Evolutionary conservation across 805 yeast species (phyloP).

Genomic region (Barnettozyma sp.): DNA sequence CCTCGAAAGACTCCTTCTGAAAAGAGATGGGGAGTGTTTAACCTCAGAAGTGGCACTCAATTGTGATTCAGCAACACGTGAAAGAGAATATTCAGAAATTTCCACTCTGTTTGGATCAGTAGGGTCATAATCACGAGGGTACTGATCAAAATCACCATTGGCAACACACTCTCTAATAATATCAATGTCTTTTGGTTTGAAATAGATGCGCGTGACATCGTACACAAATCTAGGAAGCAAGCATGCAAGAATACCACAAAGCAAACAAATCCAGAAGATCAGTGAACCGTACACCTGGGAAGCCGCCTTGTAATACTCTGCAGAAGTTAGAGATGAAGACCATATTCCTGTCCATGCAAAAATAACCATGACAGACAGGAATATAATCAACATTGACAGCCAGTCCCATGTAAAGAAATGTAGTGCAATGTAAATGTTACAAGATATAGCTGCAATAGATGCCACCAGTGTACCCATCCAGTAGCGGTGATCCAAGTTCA

Average conservation of each 20-base stretch:
- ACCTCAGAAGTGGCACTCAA: constrained; percentile 12
- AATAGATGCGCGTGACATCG: constrained; percentile 48
- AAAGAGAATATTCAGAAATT: constrained; percentile 39
- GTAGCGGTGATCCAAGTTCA: constrained; percentile 62
- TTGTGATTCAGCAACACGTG: constrained; percentile 26
- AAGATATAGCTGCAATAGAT: constrained; percentile 57
- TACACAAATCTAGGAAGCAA: constrained; percentile 60
- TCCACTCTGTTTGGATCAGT: constrained; percentile 64
- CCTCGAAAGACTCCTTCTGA: constrained; percentile 26
- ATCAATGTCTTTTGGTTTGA: constrained; percentile 61
- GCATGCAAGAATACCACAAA: constrained; percentile 58
- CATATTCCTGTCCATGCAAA: constrained; percentile 79
- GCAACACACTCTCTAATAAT: constrained; percentile 65
- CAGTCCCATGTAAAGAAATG: constrained; percentile 82
- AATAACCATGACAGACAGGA: constrained; percentile 51
- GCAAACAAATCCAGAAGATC: constrained; percentile 60
- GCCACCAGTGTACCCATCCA: constrained; percentile 66
- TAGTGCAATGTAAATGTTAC: constrained; percentile 57
- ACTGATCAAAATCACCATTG: constrained; percentile 59
- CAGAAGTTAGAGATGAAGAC: constrained; percentile 48
- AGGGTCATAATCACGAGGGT: constrained; percentile 68
- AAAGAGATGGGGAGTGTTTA: constrained; percentile 35
- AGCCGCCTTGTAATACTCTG: constrained; percentile 63
- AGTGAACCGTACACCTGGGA: constrained; percentile 55
- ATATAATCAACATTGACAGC: constrained; percentile 50